Base-by-base conservation (phyloP, 1,284 basidiomycete species). In the Mycena sp. region DNA sequence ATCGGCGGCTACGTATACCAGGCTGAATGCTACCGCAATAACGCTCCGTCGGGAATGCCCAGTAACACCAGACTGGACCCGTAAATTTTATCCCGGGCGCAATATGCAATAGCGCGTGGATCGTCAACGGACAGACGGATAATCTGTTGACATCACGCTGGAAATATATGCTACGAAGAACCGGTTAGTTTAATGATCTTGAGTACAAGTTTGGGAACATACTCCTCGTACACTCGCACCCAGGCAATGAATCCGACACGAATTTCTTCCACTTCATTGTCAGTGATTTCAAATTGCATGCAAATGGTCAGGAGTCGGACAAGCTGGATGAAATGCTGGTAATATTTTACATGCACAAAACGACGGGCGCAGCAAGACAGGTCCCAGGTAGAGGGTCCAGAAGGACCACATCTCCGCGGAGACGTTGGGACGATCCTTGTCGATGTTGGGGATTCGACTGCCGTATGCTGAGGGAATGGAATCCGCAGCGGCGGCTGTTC, bases 221-320 rank as follows among this genome's bases (percentile, higher is more conserved):
- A 83, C 83, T 62, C 50, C 70, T 85, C 81, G 65, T 81, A 85
- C 6, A 76, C 58, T 28, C 69, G 6, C 0, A 85, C 82, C 83
- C 82, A 85, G 6, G 64, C 17, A 0, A 70, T 64, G 54, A 84
- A 80, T 0, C 77, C 78, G 3, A 41, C n/a, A 1, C 74, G 59
- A 1, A 85, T 46, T 3, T 61, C 41, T 0, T 71, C 56, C 9
- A 83, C 67, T 19, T 84, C 78, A 0, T 65, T 69, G 0, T 57
- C 21, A 0, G 72, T 71, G n/a, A 83, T 72, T 57, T 79, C 73
- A 51, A 81, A 82, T 50, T 81, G 71, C 2, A 84, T 71, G 60
- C 82, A 84, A 1, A 69, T 26, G n/a, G 74, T 76, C 45, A 84
- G 63, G 1, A 84, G 72, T 6, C 62, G 51, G 21, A 83, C 78